Base-by-base conservation (phyloP, 164 flowering plant genomes). In the Aristolochia contorta region DNA sequence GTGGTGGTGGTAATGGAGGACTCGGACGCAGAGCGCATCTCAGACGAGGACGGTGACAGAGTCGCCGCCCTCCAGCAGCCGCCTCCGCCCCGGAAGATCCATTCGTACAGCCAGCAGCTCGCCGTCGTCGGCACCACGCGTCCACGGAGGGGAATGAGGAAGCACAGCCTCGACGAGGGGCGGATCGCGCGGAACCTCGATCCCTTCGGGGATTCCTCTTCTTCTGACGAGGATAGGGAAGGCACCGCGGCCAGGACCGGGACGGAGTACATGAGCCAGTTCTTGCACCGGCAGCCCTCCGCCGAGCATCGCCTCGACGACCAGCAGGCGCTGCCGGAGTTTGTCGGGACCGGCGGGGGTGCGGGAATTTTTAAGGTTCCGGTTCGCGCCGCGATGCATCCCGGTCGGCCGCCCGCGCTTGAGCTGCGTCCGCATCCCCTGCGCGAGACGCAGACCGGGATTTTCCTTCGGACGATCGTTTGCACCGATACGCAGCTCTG, bases 351-450 rank as follows among this genome's bases (percentile, higher is more conserved):
- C 25, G 89, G 91, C 1, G 87, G 91, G 4, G 90, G 80, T 1
- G 12, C 61, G 0, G 91, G 91, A 6, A 79, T 86, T 10, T 91
- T 91, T 63, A 75, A 70, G 53, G 77, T 71, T 1, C 99, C 99
- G 0, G 27, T 54, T 0, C 76, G 99, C 16, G 82, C 90, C 0
- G 71, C 96, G 0, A 83, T 89, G 41, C 94, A 91, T 60, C 94
- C 92, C 0, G 77, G 70, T 3, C 86, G 99, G 8, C 99, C 99
- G 0, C 79, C 90, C 18, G 74, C 84, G 57, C 69, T 91, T 1
- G 99, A 91, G 72, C 71, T 94, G 60, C 68, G 99, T 72, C 97
- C 99, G 0, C 99, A 91, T 47, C 99, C 96, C 14, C 61, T 85
- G 32, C 66, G 87, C 68, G 99, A 91, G 71, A 87, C 94, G 12